These are phyloP conservation scores for Metschnikowia shivogae DNA, from an alignment of 805 yeast genomes.

Conservation along the genomic window DNA sequence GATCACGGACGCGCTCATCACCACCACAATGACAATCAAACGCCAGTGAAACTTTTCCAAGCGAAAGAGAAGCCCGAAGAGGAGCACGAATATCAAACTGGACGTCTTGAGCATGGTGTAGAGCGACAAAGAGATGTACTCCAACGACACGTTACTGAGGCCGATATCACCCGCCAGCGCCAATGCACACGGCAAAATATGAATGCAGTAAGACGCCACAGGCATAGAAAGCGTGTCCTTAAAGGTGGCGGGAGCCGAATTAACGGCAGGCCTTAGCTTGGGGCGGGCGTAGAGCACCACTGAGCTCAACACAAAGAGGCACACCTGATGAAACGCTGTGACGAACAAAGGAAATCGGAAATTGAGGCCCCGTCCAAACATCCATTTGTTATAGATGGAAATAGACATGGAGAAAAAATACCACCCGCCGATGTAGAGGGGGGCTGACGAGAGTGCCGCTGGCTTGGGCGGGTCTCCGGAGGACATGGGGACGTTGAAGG, in stretches of 20 bases:
- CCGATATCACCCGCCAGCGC: slow-evolving; percentile 95
- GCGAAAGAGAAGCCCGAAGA: slow-evolving; percentile 80
- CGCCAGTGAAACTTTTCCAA: slow-evolving; percentile 72
- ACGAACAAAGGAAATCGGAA: slow-evolving; percentile 81
- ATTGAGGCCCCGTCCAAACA: slow-evolving; percentile 81
- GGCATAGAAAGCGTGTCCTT: slow-evolving; percentile 19
- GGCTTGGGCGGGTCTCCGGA: slow-evolving; percentile 2
- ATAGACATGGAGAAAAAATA: slow-evolving; percentile 64
- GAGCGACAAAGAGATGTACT: slow-evolving; percentile 72
- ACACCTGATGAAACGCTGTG: slow-evolving; percentile 80
- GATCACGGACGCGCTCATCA: slow-evolving; percentile 81
- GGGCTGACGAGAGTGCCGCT: slow-evolving; percentile 11
- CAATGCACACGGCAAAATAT: slow-evolving; percentile 76
- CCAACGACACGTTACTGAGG: slow-evolving; percentile 77
- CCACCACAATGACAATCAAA: slow-evolving; percentile 60
- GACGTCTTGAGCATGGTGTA: slow-evolving; percentile 94
- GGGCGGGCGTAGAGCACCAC: slow-evolving; percentile 45
- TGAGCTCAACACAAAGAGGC: slow-evolving; percentile 54
- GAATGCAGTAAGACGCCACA: slow-evolving; percentile 36
- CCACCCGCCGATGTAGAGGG: slow-evolving; percentile 53
- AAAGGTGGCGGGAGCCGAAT: slow-evolving; percentile 8
- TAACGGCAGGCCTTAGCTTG: slow-evolving; percentile 39
- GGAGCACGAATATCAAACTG: slow-evolving; percentile 78
- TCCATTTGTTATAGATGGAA: slow-evolving; percentile 91
- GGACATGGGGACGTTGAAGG: background rate